Evolutionary conservation across 129 eudicot genomes (phyloP), one percentile per base, ranked within the genome.

Genomic region (Helianthus annuus): DNA sequence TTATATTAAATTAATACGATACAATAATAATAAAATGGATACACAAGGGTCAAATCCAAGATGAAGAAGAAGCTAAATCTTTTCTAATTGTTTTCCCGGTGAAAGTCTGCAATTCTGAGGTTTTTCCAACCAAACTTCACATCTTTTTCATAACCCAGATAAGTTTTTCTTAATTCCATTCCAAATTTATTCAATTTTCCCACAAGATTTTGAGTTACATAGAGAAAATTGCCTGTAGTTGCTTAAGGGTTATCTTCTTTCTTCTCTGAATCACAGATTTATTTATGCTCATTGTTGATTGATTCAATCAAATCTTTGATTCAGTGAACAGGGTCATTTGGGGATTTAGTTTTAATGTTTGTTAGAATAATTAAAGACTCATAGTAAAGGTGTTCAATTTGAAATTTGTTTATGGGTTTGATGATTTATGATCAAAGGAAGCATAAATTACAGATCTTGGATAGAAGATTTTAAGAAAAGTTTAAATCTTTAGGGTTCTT

Each of bases 231-330:
- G 61, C 42, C 10, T 60, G 16, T 54, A 55, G 32, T 71, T 52
- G 68, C 70, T 62, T 78, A 39, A 42, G 39, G 22, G 69, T 48
- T 59, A 55, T 32, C 19, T 78, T 46, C 2, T 55, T 10, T 73
- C 66, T 66, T 79, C 17, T 74, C 52, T 58, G 69, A 72, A 83
- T 83, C 70, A 59, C 59, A 66, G 79, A 60, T 83, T 83, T 72
- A 64, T 75, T 71, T 65, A 51, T 19, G 14, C 61, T 57, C 60
- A 70, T 69, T 64, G 71, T 63, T 66, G 34, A 66, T 70, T 75
- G 67, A 74, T 58, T 70, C 40, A 75, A 64, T 46, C 72, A 83
- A 75, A 65, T 83, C 83, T 77, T 77, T 79, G 78, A 70, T 83
- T 64, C 48, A 56, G 63, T 66, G 29, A 70, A 63, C 45, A 34